A percentile compares a stretch with the other conserved stretches of the same genome.
Conservation (phyloP, 2,329 filamentous ascomycete species). For the Fusarium beomiforme region DNA sequence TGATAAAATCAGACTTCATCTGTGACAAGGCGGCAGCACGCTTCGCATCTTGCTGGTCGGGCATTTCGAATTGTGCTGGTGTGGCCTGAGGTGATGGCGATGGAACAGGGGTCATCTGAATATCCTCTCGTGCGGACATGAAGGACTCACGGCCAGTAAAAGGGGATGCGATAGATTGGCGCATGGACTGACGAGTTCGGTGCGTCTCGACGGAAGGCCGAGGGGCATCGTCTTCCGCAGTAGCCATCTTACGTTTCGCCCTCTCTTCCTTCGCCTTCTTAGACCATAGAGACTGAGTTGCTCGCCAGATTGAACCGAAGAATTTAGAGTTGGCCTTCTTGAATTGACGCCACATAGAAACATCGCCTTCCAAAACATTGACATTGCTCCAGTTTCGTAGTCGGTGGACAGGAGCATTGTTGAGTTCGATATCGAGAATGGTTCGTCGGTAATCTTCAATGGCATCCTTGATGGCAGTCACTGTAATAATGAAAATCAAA, state of each 20-base stretch:
- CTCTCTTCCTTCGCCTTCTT: slow-evolving; percentile 61
- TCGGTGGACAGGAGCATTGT: slow-evolving; percentile 94
- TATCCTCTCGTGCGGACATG: slow-evolving; percentile 71
- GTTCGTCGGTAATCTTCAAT: slow-evolving; percentile 96
- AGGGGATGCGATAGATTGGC: slow-evolving; percentile 57
- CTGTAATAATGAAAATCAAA: slow-evolving; percentile 87
- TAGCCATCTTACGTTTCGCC: slow-evolving; percentile 56
- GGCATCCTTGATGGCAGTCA: slow-evolving; percentile 93
- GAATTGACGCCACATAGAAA: slow-evolving; percentile 85
- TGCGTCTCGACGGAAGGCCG: slow-evolving; percentile 65
- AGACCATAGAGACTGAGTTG: slow-evolving; percentile 59
- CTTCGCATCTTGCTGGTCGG: slow-evolving; percentile 48
- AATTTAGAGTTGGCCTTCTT: slow-evolving; percentile 85
- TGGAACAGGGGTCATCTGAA: slow-evolving; percentile 95
- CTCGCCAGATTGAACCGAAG: slow-evolving; percentile 63
- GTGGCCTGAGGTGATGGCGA: slow-evolving; percentile 71
- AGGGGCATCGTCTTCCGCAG: slow-evolving; percentile 58
- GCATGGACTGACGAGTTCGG: slow-evolving; percentile 48
- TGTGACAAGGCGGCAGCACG: slow-evolving; percentile 53
- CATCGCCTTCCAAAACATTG: slow-evolving; percentile 87
- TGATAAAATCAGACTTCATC: slow-evolving; percentile 72
- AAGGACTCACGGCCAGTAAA: slow-evolving; percentile 65
- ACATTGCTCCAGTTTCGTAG: slow-evolving; percentile 91
- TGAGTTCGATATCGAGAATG: slow-evolving; percentile 89
- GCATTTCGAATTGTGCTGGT: slow-evolving; percentile 51